Base-by-base conservation (phyloP, 441 rosid species). In the Erodium texanum region DNA sequence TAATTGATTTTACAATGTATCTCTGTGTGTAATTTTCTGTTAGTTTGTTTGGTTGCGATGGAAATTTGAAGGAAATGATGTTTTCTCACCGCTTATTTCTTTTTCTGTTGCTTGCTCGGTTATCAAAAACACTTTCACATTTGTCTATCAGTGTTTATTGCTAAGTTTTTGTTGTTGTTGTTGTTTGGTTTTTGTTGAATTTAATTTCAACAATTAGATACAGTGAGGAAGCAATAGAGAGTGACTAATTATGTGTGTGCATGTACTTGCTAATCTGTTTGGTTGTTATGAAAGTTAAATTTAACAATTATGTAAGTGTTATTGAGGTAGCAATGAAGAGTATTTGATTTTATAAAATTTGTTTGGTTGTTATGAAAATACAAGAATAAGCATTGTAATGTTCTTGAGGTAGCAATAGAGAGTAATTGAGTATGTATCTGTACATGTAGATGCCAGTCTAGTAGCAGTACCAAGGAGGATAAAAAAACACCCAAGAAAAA, bases 371-470 rank as follows among this genome's bases (percentile, higher is more conserved):
- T 14, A 7, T 41, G 48, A 41, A 41, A 41, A 41, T 10, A 1
- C 11, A 9, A 12, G 1, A 41, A 9, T 1, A 12, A 41, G 10
- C 48, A 10, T 41, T 1, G 10, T 12, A 9, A 41, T 41, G 48
- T 41, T 9, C 48, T 10, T 9, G 14, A 41, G 48, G 48, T 10
- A 7, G 15, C 48, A 41, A 41, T 41, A 41, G 48, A 41, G 64
- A 36, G 65, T 45, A 20, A 24, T 0, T 32, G 8, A 66, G 45
- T 74, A 38, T 48, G 19, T 48, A 48, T 15, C 12, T 48, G 19
- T 48, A 48, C 6, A 58, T 62, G 16, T 48, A 92, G 98, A 82
- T 92, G 96, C 74, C 90, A 84, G 67, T 87, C 76, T 5, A 66
- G 79, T 5, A 66, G 79, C 14, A 74, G 82, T 20, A 79, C 70